Conservation (phyloP, 148 eudicot species). For the Nepenthes mirabilis region DNA sequence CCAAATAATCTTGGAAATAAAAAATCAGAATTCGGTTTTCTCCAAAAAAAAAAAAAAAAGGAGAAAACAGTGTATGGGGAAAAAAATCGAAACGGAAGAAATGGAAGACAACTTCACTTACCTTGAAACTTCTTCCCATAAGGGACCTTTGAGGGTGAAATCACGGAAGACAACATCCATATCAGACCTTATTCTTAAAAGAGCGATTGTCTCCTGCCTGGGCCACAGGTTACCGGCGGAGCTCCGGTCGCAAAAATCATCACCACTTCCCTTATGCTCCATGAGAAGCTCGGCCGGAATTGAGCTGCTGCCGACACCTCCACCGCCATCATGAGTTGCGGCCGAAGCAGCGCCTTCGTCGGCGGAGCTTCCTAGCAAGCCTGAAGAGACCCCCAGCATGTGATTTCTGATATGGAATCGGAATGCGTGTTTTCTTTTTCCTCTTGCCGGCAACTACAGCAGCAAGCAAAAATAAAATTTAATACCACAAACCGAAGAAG, state of each 20-base stretch:
- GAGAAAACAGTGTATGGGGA: background rate
- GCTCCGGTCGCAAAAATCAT: constrained; percentile 1
- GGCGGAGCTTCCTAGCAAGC: constrained; percentile 22
- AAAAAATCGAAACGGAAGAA: no score
- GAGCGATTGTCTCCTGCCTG: constrained; percentile 16
- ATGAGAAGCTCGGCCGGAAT: constrained; percentile 4
- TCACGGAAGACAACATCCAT: constrained; percentile 13
- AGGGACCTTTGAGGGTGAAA: constrained; percentile 9
- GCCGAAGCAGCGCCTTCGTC: constrained; percentile 9
- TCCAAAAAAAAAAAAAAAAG: background rate
- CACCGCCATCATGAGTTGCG: background rate
- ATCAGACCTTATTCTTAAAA: constrained; percentile 11
- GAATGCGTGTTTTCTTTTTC: background rate
- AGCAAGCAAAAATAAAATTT: constrained; percentile 6
- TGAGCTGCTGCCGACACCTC: background rate
- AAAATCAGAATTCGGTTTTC: no score
- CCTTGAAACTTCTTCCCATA: constrained; percentile 14
- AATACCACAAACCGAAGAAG: constrained; percentile 13
- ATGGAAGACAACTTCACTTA: background rate
- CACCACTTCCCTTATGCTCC: background rate
- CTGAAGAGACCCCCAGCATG: constrained; percentile 37
- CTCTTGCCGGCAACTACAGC: constrained; percentile 15
- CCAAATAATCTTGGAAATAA: background rate
- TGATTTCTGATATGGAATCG: background rate
- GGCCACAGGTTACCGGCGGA: constrained; percentile 12